Base-by-base conservation (phyloP, 1,139 yeast genomes). In the Yamadazyma sp. region DNA sequence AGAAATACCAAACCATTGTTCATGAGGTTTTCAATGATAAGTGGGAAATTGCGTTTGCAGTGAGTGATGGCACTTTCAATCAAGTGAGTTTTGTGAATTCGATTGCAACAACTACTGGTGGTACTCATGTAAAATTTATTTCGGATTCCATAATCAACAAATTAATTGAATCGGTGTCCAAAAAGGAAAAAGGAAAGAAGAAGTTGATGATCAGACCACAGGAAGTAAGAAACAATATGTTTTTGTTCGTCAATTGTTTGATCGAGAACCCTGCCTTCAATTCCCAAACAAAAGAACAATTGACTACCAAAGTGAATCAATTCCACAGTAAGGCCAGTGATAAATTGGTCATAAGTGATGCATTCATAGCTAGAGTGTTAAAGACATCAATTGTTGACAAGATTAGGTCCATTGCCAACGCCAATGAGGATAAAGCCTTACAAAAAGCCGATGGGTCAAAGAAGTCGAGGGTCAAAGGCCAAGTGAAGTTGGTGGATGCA, bases 71-170 rank as follows among this genome's bases (percentile, higher is more conserved):
- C 4, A 48, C 56, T 9, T 94, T 94, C 63, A 87, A 88, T 51
- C 98, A 94, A 60, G 95, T 94, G 31, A 89, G 98, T 36, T 94
- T 94, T 66, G 98, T 92, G 17, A 94, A 94, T 59, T 89, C 97
- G 3, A 94, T 94, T 57, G 98, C 98, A 0, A 94, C 99, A 0
- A 92, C 98, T 0, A 71, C 91, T 1, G 99, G 98, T 45, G 99
- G 99, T 50, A 87, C 98, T 0, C 99, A 94, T 61, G 95, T 91
- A 30, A 88, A 84, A 52, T 82, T 84, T 58, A 77, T 91, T 33
- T 73, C 94, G 4, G 97, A 92, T 60, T 89, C 91, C 64, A 77
- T 94, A 41, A 84, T 87, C 20, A 77, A 74, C 43, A 88, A 87
- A 58, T 56, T 72, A 40, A 59, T 68, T 27, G 84, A 88, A 28